Conservation (phyloP, 768 basidiomycete species). For the Panus rudis region DNA sequence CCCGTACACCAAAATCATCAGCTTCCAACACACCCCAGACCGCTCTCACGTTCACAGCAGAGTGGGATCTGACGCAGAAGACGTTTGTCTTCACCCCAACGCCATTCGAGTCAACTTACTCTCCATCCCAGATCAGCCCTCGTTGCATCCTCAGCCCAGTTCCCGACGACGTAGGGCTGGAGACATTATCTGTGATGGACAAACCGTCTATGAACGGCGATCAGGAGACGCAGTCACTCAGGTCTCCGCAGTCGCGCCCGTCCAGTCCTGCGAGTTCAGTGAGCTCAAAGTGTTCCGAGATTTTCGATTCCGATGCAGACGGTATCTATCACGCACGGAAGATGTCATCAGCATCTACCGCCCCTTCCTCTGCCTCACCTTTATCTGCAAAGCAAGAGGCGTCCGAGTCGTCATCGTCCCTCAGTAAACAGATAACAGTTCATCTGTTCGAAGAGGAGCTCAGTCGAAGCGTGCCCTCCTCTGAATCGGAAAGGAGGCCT, state of each 20-base stretch:
- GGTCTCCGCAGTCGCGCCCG: no score
- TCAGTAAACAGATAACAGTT: not conserved
- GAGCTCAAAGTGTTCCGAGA: not conserved
- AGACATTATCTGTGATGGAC: not conserved
- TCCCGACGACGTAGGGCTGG: constrained; percentile 8
- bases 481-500: not conserved
- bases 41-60: constrained; percentile 24
- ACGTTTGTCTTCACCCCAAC: constrained; percentile 22
- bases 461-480: not conserved
- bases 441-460: constrained; percentile 3
- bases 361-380: not conserved
- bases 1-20: constrained; percentile 2
- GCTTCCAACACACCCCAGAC: constrained; percentile 4
- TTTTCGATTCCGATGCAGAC: constrained; percentile 1
- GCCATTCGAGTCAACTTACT: constrained; percentile 14
- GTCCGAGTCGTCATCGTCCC: not conserved
- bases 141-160: constrained; percentile 12
- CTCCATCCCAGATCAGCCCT: constrained; percentile 6
- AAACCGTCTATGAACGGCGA: not conserved
- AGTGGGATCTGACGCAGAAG: constrained; percentile 21
- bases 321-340: no score
- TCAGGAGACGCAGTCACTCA: no score
- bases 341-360: no score
- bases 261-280: not conserved
- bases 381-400: not conserved